Evolutionary conservation across 1,284 basidiomycete species (phyloP).

Genomic region (Ceratobasidium sp.): DNA sequence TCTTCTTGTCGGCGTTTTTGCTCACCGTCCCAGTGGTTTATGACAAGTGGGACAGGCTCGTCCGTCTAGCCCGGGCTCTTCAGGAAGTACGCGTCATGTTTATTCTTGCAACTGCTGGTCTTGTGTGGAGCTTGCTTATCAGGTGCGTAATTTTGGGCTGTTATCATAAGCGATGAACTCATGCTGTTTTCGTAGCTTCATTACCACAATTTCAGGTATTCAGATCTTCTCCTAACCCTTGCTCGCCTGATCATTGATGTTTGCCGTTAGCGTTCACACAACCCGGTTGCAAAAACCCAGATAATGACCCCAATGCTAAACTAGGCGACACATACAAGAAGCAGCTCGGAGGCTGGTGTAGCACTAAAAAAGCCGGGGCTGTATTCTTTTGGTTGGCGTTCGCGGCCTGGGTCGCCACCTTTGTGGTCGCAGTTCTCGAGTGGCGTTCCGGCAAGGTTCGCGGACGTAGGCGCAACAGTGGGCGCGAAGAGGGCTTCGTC

Average conservation of each 20-base stretch:
- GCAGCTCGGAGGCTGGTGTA: conserved; percentile 83
- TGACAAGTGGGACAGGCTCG: conserved; percentile 86
- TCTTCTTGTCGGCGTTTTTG: conserved; percentile 79
- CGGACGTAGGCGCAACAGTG: conserved; percentile 57
- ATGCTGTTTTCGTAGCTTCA: conserved; percentile 61
- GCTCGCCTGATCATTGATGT: background rate
- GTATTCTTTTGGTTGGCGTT: conserved; percentile 91
- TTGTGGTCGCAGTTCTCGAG: conserved; percentile 72
- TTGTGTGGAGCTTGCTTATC: conserved; percentile 75
- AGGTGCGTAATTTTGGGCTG: conserved; percentile 65
- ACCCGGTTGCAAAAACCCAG: conserved; percentile 85
- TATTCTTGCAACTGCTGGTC: conserved; percentile 80
- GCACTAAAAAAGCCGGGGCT: conserved; percentile 87
- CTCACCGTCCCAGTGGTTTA: conserved; percentile 83
- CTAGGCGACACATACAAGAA: conserved; percentile 78
- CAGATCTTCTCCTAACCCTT: background rate
- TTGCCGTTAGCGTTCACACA: conserved; percentile 84
- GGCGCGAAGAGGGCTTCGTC: conserved; percentile 77
- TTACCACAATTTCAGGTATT: conserved; percentile 53
- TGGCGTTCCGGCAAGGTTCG: conserved; percentile 77
- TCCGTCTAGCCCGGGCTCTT: conserved; percentile 80
- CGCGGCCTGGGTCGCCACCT: conserved; percentile 75
- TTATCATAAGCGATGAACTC: conserved; percentile 6
- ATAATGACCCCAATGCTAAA: conserved; percentile 75
- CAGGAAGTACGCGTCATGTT: conserved; percentile 84